Conservation (phyloP, 1,284 basidiomycete species). For the Phlebopus sp. region DNA sequence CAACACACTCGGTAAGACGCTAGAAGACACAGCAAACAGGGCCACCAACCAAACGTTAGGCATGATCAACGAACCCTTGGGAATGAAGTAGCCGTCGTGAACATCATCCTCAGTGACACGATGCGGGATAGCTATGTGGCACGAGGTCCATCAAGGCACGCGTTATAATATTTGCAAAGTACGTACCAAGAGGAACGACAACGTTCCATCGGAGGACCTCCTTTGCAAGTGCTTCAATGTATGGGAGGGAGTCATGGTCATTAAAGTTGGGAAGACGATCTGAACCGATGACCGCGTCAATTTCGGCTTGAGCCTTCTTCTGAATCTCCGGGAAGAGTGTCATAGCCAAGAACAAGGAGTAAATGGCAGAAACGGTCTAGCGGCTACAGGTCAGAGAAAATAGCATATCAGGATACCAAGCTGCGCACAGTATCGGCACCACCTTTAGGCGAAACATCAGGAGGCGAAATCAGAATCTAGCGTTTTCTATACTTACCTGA, state of each 20-base stretch:
- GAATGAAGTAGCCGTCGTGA: slow-evolving; percentile 39
- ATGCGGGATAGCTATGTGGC: slow-evolving; percentile 47
- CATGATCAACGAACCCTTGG: slow-evolving; percentile 38
- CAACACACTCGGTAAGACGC: slow-evolving; percentile 31
- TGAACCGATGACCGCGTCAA: slow-evolving; percentile 58
- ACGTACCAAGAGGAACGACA: slow-evolving; percentile 48
- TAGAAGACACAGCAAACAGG: background rate
- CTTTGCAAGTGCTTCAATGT: slow-evolving; percentile 55
- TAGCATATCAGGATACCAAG: background rate
- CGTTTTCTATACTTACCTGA: slow-evolving; percentile 39
- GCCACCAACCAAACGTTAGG: slow-evolving; percentile 37
- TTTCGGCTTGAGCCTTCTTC: slow-evolving; percentile 54
- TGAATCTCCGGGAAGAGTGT: slow-evolving; percentile 38
- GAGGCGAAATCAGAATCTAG: background rate
- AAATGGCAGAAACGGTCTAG: slow-evolving; percentile 42
- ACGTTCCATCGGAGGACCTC: slow-evolving; percentile 65
- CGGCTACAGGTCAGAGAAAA: slow-evolving; percentile 14
- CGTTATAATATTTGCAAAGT: slow-evolving; percentile 4
- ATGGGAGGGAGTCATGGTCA: slow-evolving; percentile 59
- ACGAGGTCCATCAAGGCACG: slow-evolving; percentile 5
- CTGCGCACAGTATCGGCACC: slow-evolving; percentile 46
- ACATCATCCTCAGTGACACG: slow-evolving; percentile 50
- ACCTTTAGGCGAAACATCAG: slow-evolving; percentile 21
- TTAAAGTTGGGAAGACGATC: slow-evolving; percentile 59
- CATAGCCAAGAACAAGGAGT: slow-evolving; percentile 38